Conservation (phyloP, 2,329 filamentous ascomycete species). For the Botrytis cinerea region DNA sequence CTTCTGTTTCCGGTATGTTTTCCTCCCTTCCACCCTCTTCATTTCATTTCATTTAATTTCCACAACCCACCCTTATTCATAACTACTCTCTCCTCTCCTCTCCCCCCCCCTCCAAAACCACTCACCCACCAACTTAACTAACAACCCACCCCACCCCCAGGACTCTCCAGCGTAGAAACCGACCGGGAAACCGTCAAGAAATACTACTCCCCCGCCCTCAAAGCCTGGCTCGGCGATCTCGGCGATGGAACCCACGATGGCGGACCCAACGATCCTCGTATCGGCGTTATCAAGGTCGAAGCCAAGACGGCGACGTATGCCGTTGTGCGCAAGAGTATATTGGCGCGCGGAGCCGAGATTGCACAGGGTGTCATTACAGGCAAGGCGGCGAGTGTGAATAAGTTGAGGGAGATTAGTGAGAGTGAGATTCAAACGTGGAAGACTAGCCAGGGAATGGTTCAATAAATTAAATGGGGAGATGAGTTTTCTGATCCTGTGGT, state of each 20-base stretch:
- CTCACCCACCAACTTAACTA: not conserved
- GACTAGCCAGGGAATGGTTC: slow-evolving; percentile 20
- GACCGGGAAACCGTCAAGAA: slow-evolving; percentile 66
- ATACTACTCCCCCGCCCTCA: slow-evolving; percentile 72
- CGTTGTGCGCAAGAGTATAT: slow-evolving; percentile 59
- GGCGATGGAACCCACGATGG: slow-evolving; percentile 83
- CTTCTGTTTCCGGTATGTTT: slow-evolving; percentile 71
- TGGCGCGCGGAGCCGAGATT: slow-evolving; percentile 68
- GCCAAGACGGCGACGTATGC: slow-evolving; percentile 73
- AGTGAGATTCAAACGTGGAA: slow-evolving; percentile 52
- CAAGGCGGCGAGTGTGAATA: slow-evolving; percentile 70
- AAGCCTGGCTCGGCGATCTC: slow-evolving; percentile 85
- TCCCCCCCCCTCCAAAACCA: not conserved
- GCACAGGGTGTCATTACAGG: slow-evolving; percentile 76
- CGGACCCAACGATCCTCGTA: slow-evolving; percentile 76
- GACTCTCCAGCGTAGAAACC: not conserved
- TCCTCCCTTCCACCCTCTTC: not conserved
- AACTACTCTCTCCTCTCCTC: no score
- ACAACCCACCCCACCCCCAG: not conserved
- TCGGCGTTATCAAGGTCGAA: slow-evolving; percentile 78
- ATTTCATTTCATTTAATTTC: not conserved
- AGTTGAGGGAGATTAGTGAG: slow-evolving; percentile 71
- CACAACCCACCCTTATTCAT: no score
- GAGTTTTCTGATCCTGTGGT: not conserved
- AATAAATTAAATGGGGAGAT: not conserved